A percentile compares a stretch with the other conserved stretches of the same genome.
These are phyloP conservation scores for Vigna reflexopilosa DNA, from an alignment of 306 rosid genomes.

Conservation along the genomic window DNA sequence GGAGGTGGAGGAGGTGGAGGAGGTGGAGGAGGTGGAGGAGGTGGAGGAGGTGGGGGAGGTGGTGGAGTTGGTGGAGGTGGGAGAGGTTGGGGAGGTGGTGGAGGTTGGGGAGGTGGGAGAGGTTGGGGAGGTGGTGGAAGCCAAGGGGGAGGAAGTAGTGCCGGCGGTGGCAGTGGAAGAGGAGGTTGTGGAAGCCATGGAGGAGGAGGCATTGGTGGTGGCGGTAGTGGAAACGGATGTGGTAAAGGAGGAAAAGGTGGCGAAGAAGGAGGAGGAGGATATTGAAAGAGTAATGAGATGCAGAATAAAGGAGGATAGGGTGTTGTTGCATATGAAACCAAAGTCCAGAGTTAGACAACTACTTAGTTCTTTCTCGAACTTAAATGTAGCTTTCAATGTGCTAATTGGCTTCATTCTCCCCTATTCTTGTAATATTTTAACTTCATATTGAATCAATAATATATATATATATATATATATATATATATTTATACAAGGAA, in stretches of 20 bases:
- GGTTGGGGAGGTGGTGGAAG: neutral
- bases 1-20: accelerated
- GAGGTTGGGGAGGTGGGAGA: too few relatives aligned
- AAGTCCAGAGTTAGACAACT: neutral
- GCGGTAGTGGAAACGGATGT: neutral
- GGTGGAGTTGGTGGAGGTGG: neutral
- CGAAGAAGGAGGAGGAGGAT: neutral
- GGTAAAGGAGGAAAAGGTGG: neutral
- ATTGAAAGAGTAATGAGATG: neutral
- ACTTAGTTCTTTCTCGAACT: neutral
- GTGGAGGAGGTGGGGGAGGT: neutral
- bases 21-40: neutral
- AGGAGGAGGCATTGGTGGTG: neutral
- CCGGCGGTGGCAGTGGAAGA: neutral
- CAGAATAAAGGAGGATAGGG: neutral
- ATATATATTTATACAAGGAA: too few relatives aligned
- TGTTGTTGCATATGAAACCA: neutral
- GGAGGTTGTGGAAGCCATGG: neutral
- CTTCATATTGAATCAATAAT: too few relatives aligned
- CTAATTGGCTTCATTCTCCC: neutral
- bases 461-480: too few relatives aligned
- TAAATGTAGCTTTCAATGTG: neutral
- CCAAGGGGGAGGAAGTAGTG: neutral
- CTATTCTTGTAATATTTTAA: neutral
- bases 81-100: neutral